These are phyloP conservation scores for Aspergillus tubingensis DNA, from an alignment of 2,329 filamentous ascomycete genomes.

Conservation along the genomic window DNA sequence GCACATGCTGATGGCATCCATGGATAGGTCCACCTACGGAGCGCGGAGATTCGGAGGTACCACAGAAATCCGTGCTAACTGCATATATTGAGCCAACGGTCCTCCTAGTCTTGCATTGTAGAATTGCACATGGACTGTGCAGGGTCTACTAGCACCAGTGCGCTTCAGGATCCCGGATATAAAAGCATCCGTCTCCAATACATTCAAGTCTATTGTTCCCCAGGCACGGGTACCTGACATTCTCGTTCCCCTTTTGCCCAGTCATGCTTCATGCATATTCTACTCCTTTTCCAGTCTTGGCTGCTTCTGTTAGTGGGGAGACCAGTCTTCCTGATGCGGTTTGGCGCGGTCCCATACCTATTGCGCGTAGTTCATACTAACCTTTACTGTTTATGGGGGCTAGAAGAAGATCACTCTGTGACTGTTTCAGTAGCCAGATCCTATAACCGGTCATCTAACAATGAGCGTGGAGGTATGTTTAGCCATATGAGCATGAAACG, in stretches of 20 bases:
- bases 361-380: constrained; percentile 17
- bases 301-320: constrained; percentile 5
- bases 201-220: no score
- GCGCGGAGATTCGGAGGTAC: constrained; percentile 9
- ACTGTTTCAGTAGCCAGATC: not conserved
- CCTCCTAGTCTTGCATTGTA: not conserved
- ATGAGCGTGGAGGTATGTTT: not conserved
- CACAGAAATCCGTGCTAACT: constrained; percentile 1
- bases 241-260: not conserved
- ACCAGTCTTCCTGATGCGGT: constrained; percentile 12
- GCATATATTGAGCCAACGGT: constrained; percentile 4
- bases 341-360: constrained; percentile 17
- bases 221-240: not conserved
- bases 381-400: constrained; percentile 7
- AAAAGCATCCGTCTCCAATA: constrained; percentile 31
- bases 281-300: constrained; percentile 20
- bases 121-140: constrained; percentile 12
- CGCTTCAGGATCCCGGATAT: constrained; percentile 32
- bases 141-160: not conserved
- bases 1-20: constrained; percentile 22
- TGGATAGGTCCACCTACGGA: constrained; percentile 17
- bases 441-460: not conserved
- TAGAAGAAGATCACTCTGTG: constrained; percentile 10
- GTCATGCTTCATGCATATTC: constrained; percentile 7
- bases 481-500: no score